Base-by-base conservation (phyloP, 805 yeast genomes). In the Wickerhamiella musiphila region DNA sequence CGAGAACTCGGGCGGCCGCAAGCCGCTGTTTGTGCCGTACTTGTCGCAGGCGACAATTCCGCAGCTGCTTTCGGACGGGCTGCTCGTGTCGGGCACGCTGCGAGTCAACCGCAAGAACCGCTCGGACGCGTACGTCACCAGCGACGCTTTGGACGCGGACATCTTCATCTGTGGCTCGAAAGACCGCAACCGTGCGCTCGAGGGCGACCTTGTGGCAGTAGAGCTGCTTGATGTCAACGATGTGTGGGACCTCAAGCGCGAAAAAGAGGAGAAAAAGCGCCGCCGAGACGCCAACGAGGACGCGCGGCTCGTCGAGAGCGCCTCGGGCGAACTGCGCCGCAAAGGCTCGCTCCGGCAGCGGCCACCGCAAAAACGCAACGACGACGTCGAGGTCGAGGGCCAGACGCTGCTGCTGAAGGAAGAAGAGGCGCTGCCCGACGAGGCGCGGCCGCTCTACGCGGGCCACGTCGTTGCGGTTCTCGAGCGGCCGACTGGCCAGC, bases 401-500 rank as follows among this genome's bases (percentile, higher is more conserved):
- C 98, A 90, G 56, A 78, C 93, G 2, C 63, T 90, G 40, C 60
- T 90, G 28, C 61, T 90, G 33, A 90, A 78, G 11, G 98, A 90
- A 55, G 98, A 90, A 51, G 95, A 86, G 51, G 94, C 84, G 54
- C 78, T 86, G 44, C 78, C 75, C 47, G 95, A 86, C 51, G 93
- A 81, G 27, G 72, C 72, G 44, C 84, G 81, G 52, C 98, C 98
- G 5, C 61, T 90, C 32, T 90, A 86, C 47, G 95, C 96, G 1
- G 98, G 98, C 15, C 98, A 90, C 49, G 93, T 90, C 34, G 96
- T 90, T 41, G 98, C 98, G 1, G 94, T 90, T 18, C 78, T 90
- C 42, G 98, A 90, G 52, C 76, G 98, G 54, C 83, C 84, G 37
- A 94, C 96, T 0, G 95, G 96, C 15, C 98, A 90, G 53, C 64